These are phyloP conservation scores for Prunus padus DNA, from an alignment of 306 rosid species.

Conservation along the genomic window DNA sequence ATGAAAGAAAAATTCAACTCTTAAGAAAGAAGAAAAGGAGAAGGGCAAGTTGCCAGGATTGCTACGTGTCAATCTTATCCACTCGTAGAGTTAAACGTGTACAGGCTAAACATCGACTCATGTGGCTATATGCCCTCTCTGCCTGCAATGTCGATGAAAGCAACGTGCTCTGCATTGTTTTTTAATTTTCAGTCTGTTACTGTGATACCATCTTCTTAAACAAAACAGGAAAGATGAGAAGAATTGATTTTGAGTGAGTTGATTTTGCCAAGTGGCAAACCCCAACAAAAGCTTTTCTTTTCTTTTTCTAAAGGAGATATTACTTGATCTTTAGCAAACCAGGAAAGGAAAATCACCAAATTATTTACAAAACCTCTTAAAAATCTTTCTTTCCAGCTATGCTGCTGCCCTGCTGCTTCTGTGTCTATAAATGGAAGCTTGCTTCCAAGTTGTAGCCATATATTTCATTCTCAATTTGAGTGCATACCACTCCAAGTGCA, in stretches of 20 bases:
- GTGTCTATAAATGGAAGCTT: background rate
- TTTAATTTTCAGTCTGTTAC: background rate
- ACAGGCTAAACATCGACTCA: slow-evolving; percentile 25
- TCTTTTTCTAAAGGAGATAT: no score
- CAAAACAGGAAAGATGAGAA: background rate
- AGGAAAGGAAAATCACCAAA: background rate
- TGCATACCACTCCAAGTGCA: background rate
- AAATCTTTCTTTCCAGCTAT: background rate
- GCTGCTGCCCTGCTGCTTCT: background rate
- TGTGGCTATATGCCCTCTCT: slow-evolving; percentile 41
- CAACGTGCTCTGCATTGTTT: slow-evolving; percentile 28
- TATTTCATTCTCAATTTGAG: background rate
- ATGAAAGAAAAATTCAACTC: background rate
- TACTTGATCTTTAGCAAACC: no score
- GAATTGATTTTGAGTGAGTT: no score
- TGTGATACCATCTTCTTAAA: background rate
- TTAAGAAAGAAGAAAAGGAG: background rate
- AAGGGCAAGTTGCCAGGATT: slow-evolving; percentile 9
- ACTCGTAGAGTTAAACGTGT: slow-evolving; percentile 28
- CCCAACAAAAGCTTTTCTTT: no score
- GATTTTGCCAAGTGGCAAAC: no score
- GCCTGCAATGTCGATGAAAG: slow-evolving; percentile 30
- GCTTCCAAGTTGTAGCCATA: background rate
- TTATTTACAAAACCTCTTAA: no score
- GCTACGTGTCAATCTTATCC: slow-evolving; percentile 42